Evolutionary conservation across 345 rosid genomes (phyloP), one percentile per base, ranked within the genome.

Genomic region (Arabis alpina): DNA sequence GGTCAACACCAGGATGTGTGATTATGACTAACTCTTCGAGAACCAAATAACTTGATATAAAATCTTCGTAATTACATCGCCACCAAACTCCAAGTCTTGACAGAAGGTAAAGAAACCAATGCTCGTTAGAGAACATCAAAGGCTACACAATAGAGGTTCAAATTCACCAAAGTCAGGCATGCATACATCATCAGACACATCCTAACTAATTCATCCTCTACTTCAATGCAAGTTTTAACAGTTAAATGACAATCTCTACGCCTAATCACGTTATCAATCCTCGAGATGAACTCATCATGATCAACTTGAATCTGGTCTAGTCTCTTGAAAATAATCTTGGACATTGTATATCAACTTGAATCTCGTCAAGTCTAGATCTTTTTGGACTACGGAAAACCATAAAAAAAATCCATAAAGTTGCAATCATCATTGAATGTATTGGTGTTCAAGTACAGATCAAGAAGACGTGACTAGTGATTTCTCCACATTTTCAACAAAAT

Each of bases 11-110:
- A 13, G 34, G 34, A 30, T 30, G 34, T 6, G 53, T 44, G 37
- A 48, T 6, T 15, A 62, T 45, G 53, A 13, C n/a, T 47, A 62
- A 30, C 11, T 62, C 40, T 45, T 62, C 67, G 4, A 62, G 41
- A 27, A 62, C 67, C 8, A 25, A 7, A 47, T 42, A 45, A 3
- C 28, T 44, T 25, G 67, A 30, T 14, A 62, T 47, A 27, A 62
- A 6, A 2, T 36, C n/a, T 14, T 5, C 13, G 45, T 8, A 14
- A 16, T 3, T 25, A 2, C n/a, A 12, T 9, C 16, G 10, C 51
- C 41, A 6, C 7, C 54, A 27, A 24, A 62, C 50, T 41, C 53
- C 45, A 27, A 14, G 14, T 44, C 67, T 62, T 62, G 67, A 62
- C 39, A 61, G 4, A 14, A 43, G 66, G 66, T 27, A 61, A 43